phyloP scores from a whole-genome alignment of 2,329 filamentous ascomycete genomes.

The Cryphonectria nitschkei region DNA sequence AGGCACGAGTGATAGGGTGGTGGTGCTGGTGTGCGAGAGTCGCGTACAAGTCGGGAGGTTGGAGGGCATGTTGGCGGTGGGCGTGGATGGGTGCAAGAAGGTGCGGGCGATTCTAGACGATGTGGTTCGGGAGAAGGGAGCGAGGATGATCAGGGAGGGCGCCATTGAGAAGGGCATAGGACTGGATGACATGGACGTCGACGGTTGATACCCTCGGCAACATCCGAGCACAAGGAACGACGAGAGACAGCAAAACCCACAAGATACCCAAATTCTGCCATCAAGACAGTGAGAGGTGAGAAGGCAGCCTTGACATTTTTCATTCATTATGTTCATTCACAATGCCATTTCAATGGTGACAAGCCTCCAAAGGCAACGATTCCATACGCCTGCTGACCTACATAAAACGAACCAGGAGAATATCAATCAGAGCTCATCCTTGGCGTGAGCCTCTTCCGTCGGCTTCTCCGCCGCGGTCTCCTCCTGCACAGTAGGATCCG shows the following conservation, averaged over 20 bases:
- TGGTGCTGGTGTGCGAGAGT: slow-evolving; percentile 83
- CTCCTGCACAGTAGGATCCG: slow-evolving; percentile 34
- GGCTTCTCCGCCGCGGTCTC: slow-evolving; percentile 24
- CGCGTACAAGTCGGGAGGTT: slow-evolving; percentile 79
- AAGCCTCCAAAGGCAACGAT: slow-evolving; percentile 6
- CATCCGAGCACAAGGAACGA: slow-evolving; percentile 4
- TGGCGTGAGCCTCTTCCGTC: slow-evolving; percentile 21
- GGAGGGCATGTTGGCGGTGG: slow-evolving; percentile 92
- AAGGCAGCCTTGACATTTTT: not conserved
- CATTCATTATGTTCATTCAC: slow-evolving; percentile 8
- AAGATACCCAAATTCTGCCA: slow-evolving; percentile 20
- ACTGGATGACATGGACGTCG: slow-evolving; percentile 54
- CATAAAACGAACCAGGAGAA: not conserved
- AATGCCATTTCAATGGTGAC: not conserved
- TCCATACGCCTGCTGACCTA: slow-evolving; percentile 25
- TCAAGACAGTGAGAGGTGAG: slow-evolving; percentile 11
- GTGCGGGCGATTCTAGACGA: slow-evolving; percentile 80
- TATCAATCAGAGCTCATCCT: slow-evolving; percentile 25
- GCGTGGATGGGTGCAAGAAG: slow-evolving; percentile 88
- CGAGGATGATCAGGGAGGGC: slow-evolving; percentile 63
- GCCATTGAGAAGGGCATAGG: slow-evolving; percentile 52
- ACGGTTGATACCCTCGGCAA: slow-evolving; percentile 33
- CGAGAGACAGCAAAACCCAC: not conserved
- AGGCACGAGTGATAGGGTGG: slow-evolving; percentile 74
- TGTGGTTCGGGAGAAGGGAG: slow-evolving; percentile 74